Base-by-base conservation (phyloP, 2,329 filamentous ascomycete genomes). In the Arachnomyces sp. region DNA sequence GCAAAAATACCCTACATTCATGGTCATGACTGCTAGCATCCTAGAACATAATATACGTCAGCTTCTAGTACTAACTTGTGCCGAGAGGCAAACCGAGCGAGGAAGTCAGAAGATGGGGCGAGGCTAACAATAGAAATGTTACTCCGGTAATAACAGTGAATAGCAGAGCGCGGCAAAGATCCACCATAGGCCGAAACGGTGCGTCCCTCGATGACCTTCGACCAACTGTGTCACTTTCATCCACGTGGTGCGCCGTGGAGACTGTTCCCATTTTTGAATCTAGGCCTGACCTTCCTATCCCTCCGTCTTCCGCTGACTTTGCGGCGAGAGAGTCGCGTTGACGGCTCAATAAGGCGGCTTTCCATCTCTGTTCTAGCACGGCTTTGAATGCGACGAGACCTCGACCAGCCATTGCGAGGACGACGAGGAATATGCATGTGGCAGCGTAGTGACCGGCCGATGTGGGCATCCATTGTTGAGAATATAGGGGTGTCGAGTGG, bases 1-100 rank as follows among this genome's bases (percentile, higher is more conserved):
- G 40, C 87, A 63, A 60, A 90, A 90, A 59, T 92, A 92, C 9
- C 86, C 86, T 12, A 90, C 75, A 52, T 92, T 92, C 69, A 86
- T 78, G 1, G 85, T 89, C 86, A 92, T 95, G 57, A 93, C 84
- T 11, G 84, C 86, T 66, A 95, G 68, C 88, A 95, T 95, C 44
- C 88, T 95, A 52, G 29, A 13, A 37, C 8, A 14, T 8, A 38
- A 47, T 18, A 38, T 44, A 49, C 39, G 52, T 48, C 16, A 34
- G 28, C 17, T 16, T 14, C 31, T 9, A 32, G 15, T 32, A 4
- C 15, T 12, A 12, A 5, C 15, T 32, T 5, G 15, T 9, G 15
- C 15, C 3, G 9, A 12, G 31, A 38, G 29, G 21, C 15, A 16
- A 14, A n/a, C n/a, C n/a, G n/a, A 25, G 38, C 34, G 21, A 18